Conservation (phyloP, 352 stramenopile genomes). For the Phytophthora ohioensis region DNA sequence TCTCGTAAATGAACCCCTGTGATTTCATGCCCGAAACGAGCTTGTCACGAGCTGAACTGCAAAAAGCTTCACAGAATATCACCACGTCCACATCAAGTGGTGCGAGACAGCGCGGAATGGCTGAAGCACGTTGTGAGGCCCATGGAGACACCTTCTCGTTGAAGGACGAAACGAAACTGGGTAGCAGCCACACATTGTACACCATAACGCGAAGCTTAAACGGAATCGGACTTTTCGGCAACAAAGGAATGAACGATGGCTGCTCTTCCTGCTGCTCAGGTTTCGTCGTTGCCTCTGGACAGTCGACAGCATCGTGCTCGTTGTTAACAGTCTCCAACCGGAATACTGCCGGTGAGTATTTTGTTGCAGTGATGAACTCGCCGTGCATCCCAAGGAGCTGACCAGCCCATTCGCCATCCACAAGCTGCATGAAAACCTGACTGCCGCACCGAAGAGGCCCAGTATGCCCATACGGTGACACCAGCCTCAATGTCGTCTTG, state of each 20-base stretch:
- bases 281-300: constrained; percentile 16
- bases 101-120: constrained; percentile 59
- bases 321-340: constrained; percentile 20
- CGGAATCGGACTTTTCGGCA: constrained; percentile 4
- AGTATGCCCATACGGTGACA: constrained; percentile 62
- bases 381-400: constrained; percentile 60
- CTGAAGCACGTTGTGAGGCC: constrained; percentile 53
- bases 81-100: constrained; percentile 60
- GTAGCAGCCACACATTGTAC: constrained; percentile 83
- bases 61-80: constrained; percentile 82
- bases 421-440: constrained; percentile 63
- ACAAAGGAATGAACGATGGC: neutral
- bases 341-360: constrained; percentile 58
- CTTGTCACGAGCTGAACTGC: constrained; percentile 46
- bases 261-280: neutral
- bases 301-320: constrained; percentile 7
- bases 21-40: constrained; percentile 74
- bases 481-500: constrained; percentile 56
- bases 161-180: constrained; percentile 63
- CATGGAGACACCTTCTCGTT: constrained; percentile 72
- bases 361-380: constrained; percentile 58
- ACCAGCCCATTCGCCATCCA: constrained; percentile 55
- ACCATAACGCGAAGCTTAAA: constrained; percentile 67
- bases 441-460: constrained; percentile 58
- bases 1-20: constrained; percentile 74